These are phyloP conservation scores for Aspergillus japonicus DNA, from an alignment of 2,329 filamentous ascomycete genomes.

Conservation along the genomic window DNA sequence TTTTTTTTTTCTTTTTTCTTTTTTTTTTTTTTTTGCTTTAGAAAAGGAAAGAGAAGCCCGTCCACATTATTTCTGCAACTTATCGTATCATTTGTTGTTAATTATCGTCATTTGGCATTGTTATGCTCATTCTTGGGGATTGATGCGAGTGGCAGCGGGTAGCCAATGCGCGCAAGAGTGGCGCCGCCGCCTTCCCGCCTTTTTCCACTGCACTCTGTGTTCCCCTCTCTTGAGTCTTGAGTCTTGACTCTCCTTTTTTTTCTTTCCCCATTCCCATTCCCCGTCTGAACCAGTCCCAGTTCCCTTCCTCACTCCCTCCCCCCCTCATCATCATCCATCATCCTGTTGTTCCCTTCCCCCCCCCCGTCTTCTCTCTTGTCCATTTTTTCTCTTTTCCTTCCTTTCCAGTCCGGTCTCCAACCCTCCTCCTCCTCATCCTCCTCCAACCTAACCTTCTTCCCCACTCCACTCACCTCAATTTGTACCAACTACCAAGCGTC, in stretches of 20 bases:
- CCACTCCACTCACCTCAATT: conserved; percentile 11
- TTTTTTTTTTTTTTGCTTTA: not conserved
- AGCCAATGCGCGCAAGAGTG: not conserved
- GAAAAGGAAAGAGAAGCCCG: too few species aligned
- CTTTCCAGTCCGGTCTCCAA: conserved; percentile 9
- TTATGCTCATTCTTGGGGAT: not conserved
- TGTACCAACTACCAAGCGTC: not conserved
- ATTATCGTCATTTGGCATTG: not conserved
- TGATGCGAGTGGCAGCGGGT: not conserved
- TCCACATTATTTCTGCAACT: not conserved
- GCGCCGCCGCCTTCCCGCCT: not conserved
- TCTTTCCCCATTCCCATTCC: not conserved
- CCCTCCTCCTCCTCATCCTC: too few species aligned
- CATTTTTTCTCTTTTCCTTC: conserved; percentile 3
- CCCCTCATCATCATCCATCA: conserved; percentile 4
- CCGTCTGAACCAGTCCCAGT: not conserved
- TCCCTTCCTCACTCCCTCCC: not conserved
- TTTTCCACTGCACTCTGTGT: not conserved
- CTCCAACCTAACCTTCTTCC: conserved; percentile 17
- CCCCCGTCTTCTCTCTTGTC: not conserved
- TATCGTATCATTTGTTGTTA: not conserved
- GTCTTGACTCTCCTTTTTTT: too few species aligned
- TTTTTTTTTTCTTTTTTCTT: not conserved
- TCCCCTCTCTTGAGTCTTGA: not conserved
- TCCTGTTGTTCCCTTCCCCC: not conserved